Base-by-base conservation (phyloP, 2,329 filamentous ascomycete genomes). In the Venturiaceae sp. region DNA sequence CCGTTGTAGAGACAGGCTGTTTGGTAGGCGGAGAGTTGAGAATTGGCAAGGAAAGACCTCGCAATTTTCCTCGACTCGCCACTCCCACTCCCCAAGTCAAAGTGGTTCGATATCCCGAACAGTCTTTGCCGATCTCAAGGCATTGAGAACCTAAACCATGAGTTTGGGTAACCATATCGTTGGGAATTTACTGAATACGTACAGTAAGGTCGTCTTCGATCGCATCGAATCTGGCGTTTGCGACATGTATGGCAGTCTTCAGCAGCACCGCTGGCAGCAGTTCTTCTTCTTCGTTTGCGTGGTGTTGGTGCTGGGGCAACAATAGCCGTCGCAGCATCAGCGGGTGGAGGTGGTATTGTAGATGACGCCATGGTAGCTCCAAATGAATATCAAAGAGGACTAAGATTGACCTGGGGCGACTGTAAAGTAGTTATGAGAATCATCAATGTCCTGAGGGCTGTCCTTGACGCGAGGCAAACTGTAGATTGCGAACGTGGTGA, bases 1-100 rank as follows among this genome's bases (percentile, higher is more conserved):
- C 8, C 8, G 13, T 26, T 16, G 44, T 16, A 16, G 44, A 50
- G 19, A 6, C 28, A 30, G 23, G n/a, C 30, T 32, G 55, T 61
- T 44, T 61, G 59, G 50, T 66, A 63, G 64, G 63, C 21, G 68
- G 68, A 57, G 74, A 72, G 57, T 77, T 79, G 39, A 78, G 77
- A 55, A 86, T 74, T 9, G 84, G 84, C 60, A 95, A 77, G 59
- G 92, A 92, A 64, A 96, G 79, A 39, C 92, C 92, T 62, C 92
- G 84, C 63, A 97, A 84, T 78, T 97, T 97, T 69, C 92, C 92
- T 67, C 92, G 86, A 74, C 92, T 96, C 59, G 92, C 92, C 60
- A 97, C 92, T 55, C 92, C 92, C 53, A 96, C 90, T 44, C 91
- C 91, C 92, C 92, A 97, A 52, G 92, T 97, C 73, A 97, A 80